phyloP scores from a whole-genome alignment of 176 grass and related monocot species.

The Oryza longistaminata region DNA sequence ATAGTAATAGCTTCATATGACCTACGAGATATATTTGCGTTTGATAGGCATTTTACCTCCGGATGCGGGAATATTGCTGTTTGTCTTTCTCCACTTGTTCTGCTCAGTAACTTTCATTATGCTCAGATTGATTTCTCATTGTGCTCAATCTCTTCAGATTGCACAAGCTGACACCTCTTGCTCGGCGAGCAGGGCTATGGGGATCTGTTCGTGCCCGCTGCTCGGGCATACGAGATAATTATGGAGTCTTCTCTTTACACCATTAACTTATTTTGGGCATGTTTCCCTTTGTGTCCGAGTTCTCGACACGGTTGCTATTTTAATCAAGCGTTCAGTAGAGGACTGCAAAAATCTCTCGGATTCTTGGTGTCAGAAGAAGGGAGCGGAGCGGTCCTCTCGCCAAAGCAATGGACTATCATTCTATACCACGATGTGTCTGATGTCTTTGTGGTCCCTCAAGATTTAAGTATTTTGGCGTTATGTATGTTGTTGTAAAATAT shows the following conservation, averaged over 20 bases:
- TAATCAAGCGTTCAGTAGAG: conserved; percentile 92
- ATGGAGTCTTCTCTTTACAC: conserved; percentile 71
- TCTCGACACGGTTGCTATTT: conserved; percentile 90
- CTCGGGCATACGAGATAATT: conserved; percentile 74
- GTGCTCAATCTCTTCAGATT: conserved; percentile 50
- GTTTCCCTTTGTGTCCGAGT: conserved; percentile 90
- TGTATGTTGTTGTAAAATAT: conserved; percentile 29
- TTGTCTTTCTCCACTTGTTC: conserved; percentile 22
- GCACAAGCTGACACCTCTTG: conserved; percentile 68
- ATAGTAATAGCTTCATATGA: conserved; percentile 75
- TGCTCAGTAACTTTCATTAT: conserved; percentile 4
- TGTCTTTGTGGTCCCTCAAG: not conserved
- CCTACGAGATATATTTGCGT: conserved; percentile 70
- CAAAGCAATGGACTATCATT: no score
- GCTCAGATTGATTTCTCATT: conserved; percentile 18
- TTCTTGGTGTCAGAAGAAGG: conserved; percentile 79
- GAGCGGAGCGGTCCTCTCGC: conserved; percentile 39
- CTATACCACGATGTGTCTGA: no score
- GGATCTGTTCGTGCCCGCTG: conserved; percentile 77
- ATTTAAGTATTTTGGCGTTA: not conserved
- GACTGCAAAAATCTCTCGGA: conserved; percentile 88
- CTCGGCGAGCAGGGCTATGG: conserved; percentile 56
- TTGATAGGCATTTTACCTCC: conserved; percentile 82
- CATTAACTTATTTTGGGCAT: conserved; percentile 72
- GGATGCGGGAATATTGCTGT: conserved; percentile 95